phyloP scores from a whole-genome alignment of 371 early-diverging fungal species.

The Actinomortierella ambigua region DNA sequence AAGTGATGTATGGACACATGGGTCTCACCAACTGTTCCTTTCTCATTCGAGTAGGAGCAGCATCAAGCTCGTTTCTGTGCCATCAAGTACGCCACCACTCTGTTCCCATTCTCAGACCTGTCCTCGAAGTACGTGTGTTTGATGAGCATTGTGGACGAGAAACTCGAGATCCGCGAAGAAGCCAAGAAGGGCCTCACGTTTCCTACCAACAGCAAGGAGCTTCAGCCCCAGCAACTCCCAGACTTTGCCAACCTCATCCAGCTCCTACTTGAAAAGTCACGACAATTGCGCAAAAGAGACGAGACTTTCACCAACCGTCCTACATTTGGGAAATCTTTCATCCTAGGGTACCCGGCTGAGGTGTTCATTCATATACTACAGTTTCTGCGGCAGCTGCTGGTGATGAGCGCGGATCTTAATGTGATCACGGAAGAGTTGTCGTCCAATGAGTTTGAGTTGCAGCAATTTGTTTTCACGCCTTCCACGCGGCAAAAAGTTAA shows the following conservation, averaged over 20 bases:
- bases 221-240: conserved; percentile 39
- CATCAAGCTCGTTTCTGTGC: conserved; percentile 69
- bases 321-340: conserved; percentile 27
- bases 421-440: conserved; percentile 53
- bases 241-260: conserved; percentile 53
- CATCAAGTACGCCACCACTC: conserved; percentile 73
- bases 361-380: conserved; percentile 61
- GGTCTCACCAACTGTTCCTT: too few species aligned
- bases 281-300: conserved; percentile 1
- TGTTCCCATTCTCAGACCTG: conserved; percentile 77
- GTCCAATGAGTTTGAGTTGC: conserved; percentile 56
- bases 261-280: conserved; percentile 45
- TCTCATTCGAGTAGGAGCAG: conserved; percentile 42
- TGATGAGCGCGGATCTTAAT: conserved; percentile 58
- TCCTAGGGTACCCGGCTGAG: conserved; percentile 59
- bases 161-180: conserved; percentile 80
- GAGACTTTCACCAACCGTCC: conserved; percentile 10
- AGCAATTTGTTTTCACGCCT: conserved; percentile 54
- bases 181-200: conserved; percentile 58
- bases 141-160: conserved; percentile 68
- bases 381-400: conserved; percentile 60
- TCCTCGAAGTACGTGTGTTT: conserved; percentile 79
- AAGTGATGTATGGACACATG: too few species aligned
- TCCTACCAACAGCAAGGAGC: conserved; percentile 8
- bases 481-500: conserved; percentile 50